phyloP scores from a whole-genome alignment of 192 early-diverging fungal genomes.

The Entomortierella chlamydospora region DNA sequence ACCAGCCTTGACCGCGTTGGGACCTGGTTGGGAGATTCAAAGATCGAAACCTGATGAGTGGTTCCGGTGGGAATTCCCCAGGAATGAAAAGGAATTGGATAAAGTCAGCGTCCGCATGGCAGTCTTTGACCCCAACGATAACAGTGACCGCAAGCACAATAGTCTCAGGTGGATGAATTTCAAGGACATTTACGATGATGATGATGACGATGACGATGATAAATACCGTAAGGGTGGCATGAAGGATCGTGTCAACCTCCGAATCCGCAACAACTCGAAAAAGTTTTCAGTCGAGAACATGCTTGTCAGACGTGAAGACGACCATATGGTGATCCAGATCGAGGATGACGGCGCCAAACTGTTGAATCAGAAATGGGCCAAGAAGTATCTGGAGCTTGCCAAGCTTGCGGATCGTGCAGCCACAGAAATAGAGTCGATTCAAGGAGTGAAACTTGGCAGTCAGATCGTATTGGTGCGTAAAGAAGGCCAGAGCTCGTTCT shows the following conservation, averaged over 20 bases:
- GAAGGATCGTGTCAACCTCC: neutral
- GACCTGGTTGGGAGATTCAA: constrained; percentile 41
- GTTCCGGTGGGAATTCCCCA: constrained; percentile 44
- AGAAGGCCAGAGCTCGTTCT: constrained; percentile 11
- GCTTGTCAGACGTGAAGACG: constrained; percentile 8
- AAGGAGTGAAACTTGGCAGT: constrained; percentile 22
- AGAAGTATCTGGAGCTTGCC: constrained; percentile 29
- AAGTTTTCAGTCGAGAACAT: constrained; percentile 9
- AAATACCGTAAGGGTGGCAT: neutral
- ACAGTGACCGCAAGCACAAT: constrained; percentile 14
- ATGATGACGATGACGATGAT: neutral
- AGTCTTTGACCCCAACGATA: constrained; percentile 39
- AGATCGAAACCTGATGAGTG: constrained; percentile 25
- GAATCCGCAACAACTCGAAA: constrained; percentile 13
- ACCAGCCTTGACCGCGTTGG: constrained; percentile 22
- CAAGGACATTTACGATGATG: no score
- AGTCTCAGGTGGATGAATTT: constrained; percentile 13
- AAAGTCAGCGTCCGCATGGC: constrained; percentile 35
- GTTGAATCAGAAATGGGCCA: constrained; percentile 33
- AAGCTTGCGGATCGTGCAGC: constrained; percentile 32
- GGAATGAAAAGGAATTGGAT: constrained; percentile 4
- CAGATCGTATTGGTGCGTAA: constrained; percentile 38
- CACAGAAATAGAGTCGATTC: constrained; percentile 18
- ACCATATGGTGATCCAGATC: constrained; percentile 34
- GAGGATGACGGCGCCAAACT: constrained; percentile 45